Evolutionary conservation across 2,329 filamentous ascomycete species (phyloP).

Genomic region (Aspergillus nomiae): DNA sequence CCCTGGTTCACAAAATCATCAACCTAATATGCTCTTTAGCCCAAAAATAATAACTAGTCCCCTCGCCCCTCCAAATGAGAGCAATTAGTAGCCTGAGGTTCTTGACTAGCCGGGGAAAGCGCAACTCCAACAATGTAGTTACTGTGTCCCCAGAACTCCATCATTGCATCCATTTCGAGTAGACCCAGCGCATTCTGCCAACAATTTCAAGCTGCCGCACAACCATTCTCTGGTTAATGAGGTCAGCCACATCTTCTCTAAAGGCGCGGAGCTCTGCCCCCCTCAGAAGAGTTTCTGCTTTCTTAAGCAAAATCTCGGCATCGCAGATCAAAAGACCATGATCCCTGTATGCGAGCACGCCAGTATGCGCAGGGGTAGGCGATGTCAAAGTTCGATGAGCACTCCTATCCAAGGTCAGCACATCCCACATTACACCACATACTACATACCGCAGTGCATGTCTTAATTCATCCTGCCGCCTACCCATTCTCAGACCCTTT

Average conservation of each 20-base stretch:
- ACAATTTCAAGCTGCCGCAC: slow-evolving; percentile 76
- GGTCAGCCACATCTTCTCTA: slow-evolving; percentile 80
- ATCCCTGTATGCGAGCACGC: slow-evolving; percentile 84
- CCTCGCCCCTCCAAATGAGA: background rate
- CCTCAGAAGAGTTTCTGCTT: slow-evolving; percentile 69
- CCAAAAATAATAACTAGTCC: background rate
- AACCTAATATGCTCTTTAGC: background rate
- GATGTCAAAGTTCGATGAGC: slow-evolving; percentile 78
- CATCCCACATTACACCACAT: background rate
- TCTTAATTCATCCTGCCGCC: slow-evolving; percentile 69
- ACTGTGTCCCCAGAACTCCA: background rate
- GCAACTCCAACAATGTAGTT: background rate
- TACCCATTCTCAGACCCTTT: slow-evolving; percentile 65
- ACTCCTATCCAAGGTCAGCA: slow-evolving; percentile 53
- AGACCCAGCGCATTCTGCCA: slow-evolving; percentile 86
- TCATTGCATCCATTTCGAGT: slow-evolving; percentile 68
- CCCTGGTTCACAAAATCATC: background rate
- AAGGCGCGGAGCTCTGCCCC: slow-evolving; percentile 79
- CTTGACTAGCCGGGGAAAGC: background rate
- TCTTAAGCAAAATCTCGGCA: slow-evolving; percentile 75
- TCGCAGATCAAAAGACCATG: slow-evolving; percentile 89
- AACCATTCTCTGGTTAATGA: slow-evolving; percentile 77
- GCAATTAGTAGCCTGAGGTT: background rate
- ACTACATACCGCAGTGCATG: slow-evolving; percentile 67
- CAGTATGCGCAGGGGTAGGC: slow-evolving; percentile 69